These are phyloP conservation scores for Glomus cerebriforme DNA, from an alignment of 192 early-diverging fungal genomes.

Conservation along the genomic window DNA sequence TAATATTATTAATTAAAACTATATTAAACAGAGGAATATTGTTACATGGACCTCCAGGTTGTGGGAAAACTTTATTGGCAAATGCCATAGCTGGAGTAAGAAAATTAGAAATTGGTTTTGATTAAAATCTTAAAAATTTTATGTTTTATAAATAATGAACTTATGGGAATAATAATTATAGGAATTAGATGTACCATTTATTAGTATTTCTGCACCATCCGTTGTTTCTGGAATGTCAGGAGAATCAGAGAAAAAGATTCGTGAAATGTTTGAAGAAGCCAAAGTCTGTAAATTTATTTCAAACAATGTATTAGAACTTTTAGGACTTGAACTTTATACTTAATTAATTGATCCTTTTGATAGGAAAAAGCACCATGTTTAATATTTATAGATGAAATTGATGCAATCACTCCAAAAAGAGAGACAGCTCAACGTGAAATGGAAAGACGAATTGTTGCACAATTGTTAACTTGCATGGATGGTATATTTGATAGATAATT, in stretches of 20 bases:
- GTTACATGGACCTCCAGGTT: slow-evolving; percentile 95
- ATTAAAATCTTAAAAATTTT: not conserved
- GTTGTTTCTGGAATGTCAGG: slow-evolving; percentile 98
- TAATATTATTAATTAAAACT: not conserved
- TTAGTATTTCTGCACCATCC: slow-evolving; percentile 92
- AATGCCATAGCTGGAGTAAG: slow-evolving; percentile 92
- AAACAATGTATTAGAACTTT: not conserved
- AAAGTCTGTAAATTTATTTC: slow-evolving; percentile 40
- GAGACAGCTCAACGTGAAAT: slow-evolving; percentile 94
- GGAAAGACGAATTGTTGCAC: slow-evolving; percentile 95
- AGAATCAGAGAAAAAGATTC: slow-evolving; percentile 97
- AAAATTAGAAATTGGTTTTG: not conserved
- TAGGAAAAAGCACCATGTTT: slow-evolving; percentile 75
- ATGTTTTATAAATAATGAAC: not conserved
- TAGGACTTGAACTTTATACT: too few relatives aligned
- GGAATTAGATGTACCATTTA: slow-evolving; percentile 88
- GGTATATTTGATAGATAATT: slow-evolving; percentile 47
- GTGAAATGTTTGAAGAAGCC: slow-evolving; percentile 98
- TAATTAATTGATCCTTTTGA: too few relatives aligned
- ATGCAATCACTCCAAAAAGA: slow-evolving; percentile 90
- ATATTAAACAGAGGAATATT: slow-evolving; percentile 72
- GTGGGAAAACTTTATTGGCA: slow-evolving; percentile 94
- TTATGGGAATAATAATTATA: slow-evolving; percentile 26
- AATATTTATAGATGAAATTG: slow-evolving; percentile 98
- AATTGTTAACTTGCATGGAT: slow-evolving; percentile 95